Evolutionary conservation across 352 stramenopile species (phyloP), one percentile per base, ranked within the genome.

Genomic region (Phytopythium boreale): DNA sequence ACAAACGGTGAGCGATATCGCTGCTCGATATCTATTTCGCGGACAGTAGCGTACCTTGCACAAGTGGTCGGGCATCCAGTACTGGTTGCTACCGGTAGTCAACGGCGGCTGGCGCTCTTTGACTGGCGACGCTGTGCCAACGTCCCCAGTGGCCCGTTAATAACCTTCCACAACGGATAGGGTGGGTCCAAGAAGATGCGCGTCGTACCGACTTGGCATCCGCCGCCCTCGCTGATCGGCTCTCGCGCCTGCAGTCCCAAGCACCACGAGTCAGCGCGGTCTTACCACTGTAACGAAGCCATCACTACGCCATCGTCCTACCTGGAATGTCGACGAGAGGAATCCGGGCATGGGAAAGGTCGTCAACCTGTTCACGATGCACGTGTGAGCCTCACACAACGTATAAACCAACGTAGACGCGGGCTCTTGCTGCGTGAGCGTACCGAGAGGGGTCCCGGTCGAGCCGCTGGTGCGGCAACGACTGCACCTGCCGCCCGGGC

Each of bases 41-140:
- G 20, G 11, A 26, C 36, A 20, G 56, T 29, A 14, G 52, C 69
- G 44, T 44, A 92, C 87, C 66, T 93, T 95, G 74, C 85, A 93
- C 14, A 91, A 63, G 50, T 93, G 73, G 58, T 95, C 87, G 5
- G 87, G 87, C 87, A 95, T 95, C 87, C 87, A 95, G 63, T 91
- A 91, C 59, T 89, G 80, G 17, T 78, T 83, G 55, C 65, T 75
- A 56, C 74, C 68, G 8, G 75, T 77, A 64, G 74, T 80, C 27
- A 74, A 65, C 36, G 77, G 74, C 36, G 69, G 69, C 17, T 64
- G 70, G 4, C 55, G 58, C 17, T 70, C 59, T 47, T 76, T 80
- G 31, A 65, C 41, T 8, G 71, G 68, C 20, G 77, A 77, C 10
- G 53, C 36, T 29, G 60, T 53, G 59, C n/a, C 44, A n/a, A 29